phyloP scores from a whole-genome alignment of 371 early-diverging fungal species.

The Parasitella parasitica region DNA sequence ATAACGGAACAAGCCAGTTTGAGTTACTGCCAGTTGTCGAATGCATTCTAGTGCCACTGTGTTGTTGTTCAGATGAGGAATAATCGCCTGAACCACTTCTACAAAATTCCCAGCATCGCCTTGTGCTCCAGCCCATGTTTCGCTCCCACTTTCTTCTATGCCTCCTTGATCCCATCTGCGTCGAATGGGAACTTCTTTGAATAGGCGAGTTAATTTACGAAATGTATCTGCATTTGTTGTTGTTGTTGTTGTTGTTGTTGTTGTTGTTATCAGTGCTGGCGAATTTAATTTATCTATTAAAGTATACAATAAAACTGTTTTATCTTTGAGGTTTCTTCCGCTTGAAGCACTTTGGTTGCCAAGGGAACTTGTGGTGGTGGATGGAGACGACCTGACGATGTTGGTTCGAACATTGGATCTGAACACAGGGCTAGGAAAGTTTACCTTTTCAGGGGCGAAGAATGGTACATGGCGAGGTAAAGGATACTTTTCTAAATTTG shows the following conservation, averaged over 20 bases:
- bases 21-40: conserved; percentile 41
- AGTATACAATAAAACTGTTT: conserved; percentile 27
- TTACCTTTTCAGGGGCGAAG: conserved; percentile 20
- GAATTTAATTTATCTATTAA: conserved; percentile 38
- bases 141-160: conserved; percentile 33
- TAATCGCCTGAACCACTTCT: conserved; percentile 32
- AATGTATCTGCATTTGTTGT: conserved; percentile 23
- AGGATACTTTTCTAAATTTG: conserved; percentile 25
- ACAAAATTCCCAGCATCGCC: conserved; percentile 50
- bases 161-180: conserved; percentile 50
- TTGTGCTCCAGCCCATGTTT: conserved; percentile 42
- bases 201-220: conserved; percentile 38
- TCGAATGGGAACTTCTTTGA: conserved; percentile 41
- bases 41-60: conserved; percentile 32
- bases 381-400: neutral
- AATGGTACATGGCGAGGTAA: conserved; percentile 18
- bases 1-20: conserved; percentile 41
- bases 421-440: conserved; percentile 17
- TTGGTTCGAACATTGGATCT: conserved; percentile 5
- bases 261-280: neutral
- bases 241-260: neutral
- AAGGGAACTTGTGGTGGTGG: neutral
- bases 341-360: neutral
- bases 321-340: conserved; percentile 27
- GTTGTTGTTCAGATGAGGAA: conserved; percentile 14